A percentile compares a stretch with the other conserved stretches of the same genome.
Conservation (phyloP, 768 basidiomycete species). For the Boletus edulis region DNA sequence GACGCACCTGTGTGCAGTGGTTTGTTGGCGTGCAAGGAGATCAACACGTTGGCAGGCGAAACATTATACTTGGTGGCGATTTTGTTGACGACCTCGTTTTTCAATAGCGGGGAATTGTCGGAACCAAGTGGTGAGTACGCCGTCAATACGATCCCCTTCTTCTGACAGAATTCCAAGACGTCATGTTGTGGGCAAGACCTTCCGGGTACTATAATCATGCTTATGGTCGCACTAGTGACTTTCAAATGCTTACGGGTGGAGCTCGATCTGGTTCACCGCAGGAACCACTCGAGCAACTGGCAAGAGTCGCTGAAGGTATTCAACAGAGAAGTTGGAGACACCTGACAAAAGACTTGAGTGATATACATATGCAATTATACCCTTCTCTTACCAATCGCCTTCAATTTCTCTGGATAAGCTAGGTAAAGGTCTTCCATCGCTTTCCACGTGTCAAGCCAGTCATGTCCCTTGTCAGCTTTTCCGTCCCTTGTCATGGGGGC, state of each 20-base stretch:
- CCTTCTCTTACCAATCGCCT: constrained; percentile 59
- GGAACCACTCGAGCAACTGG: constrained; percentile 56
- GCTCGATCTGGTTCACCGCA: constrained; percentile 79
- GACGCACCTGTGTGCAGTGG: constrained; percentile 48
- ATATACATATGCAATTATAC: background rate
- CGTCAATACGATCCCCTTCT: constrained; percentile 66
- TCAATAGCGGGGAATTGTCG: constrained; percentile 62
- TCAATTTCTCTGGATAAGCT: constrained; percentile 67
- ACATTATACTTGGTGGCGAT: constrained; percentile 63
- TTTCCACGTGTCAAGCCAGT: constrained; percentile 80
- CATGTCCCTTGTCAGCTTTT: constrained; percentile 50
- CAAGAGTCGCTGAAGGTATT: constrained; percentile 61
- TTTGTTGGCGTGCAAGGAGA: constrained; percentile 73
- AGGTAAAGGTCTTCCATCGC: constrained; percentile 68
- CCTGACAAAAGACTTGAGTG: constrained; percentile 30
- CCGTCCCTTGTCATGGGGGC: constrained; percentile 62
- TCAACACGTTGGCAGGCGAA: constrained; percentile 60
- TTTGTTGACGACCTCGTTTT: constrained; percentile 55
- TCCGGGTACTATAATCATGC: constrained; percentile 5
- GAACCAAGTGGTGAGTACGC: constrained; percentile 83
- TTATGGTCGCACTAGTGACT: background rate
- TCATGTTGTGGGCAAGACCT: constrained; percentile 67
- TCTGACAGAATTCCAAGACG: constrained; percentile 56
- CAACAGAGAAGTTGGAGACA: constrained; percentile 70
- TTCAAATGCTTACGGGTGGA: constrained; percentile 57